Percentiles rank a stretch among this genome's conserved stretches.
Conservation (phyloP, 352 stramenopile genomes). For the Globisporangium camurandrum region DNA sequence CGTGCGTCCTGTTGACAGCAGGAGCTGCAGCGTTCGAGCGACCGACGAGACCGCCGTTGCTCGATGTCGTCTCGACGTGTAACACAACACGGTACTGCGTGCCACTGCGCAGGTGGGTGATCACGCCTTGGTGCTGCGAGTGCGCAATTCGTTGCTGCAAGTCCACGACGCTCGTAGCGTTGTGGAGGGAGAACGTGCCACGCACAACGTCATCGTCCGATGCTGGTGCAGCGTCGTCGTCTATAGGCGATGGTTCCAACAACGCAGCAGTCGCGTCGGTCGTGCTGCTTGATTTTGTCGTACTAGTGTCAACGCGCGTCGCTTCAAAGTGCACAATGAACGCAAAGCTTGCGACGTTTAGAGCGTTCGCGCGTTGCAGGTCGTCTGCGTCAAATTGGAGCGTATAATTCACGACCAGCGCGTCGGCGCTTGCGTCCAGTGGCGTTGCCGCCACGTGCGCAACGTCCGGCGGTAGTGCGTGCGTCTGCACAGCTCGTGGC, state of each 20-base stretch:
- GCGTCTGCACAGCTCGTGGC: slow-evolving; percentile 30
- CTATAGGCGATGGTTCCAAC: too few relatives aligned
- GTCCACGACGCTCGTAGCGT: slow-evolving; percentile 31
- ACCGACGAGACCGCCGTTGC: slow-evolving; percentile 47
- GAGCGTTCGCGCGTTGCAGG: slow-evolving; percentile 16
- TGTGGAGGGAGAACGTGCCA: slow-evolving; percentile 22
- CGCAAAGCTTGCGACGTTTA: slow-evolving; percentile 32
- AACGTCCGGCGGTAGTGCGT: slow-evolving; percentile 45
- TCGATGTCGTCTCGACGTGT: slow-evolving; percentile 38
- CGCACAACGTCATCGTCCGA: slow-evolving; percentile 8
- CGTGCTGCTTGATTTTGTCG: background rate
- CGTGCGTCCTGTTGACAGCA: slow-evolving; percentile 43
- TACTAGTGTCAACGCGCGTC: slow-evolving; percentile 4
- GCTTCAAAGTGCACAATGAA: slow-evolving; percentile 57
- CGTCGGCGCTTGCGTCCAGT: slow-evolving; percentile 25
- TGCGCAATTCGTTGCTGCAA: slow-evolving; percentile 15
- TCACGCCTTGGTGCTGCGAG: slow-evolving; percentile 23
- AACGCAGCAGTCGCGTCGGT: too few relatives aligned
- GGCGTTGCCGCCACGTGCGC: slow-evolving; percentile 7
- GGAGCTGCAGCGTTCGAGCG: slow-evolving; percentile 10
- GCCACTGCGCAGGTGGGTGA: slow-evolving; percentile 33
- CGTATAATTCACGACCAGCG: slow-evolving; percentile 30
- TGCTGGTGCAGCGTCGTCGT: background rate
- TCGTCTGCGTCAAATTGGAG: slow-evolving; percentile 36
- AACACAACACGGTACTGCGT: slow-evolving; percentile 39